Evolutionary conservation across 805 yeast genomes (phyloP).

Genomic region (Suhomyces sp.): DNA sequence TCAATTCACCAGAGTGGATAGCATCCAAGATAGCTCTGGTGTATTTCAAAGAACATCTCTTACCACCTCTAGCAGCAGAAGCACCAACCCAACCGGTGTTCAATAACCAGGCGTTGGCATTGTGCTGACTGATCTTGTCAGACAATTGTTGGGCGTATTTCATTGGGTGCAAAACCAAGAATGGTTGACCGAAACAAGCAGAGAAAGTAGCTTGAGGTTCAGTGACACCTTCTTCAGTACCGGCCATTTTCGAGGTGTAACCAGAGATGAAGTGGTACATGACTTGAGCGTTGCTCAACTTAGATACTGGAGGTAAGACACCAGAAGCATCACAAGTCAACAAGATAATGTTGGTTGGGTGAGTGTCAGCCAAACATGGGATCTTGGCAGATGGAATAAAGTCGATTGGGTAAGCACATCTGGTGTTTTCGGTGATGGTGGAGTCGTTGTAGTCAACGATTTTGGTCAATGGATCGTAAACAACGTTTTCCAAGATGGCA

Average conservation of each 20-base stretch:
- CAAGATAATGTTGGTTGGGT: slow-evolving; percentile 88
- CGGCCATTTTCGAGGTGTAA: slow-evolving; percentile 99
- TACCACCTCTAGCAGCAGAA: slow-evolving; percentile 88
- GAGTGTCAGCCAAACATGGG: slow-evolving; percentile 86
- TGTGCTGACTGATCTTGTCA: slow-evolving; percentile 84
- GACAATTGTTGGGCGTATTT: slow-evolving; percentile 94
- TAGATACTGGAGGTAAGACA: slow-evolving; percentile 95
- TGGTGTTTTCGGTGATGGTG: slow-evolving; percentile 90
- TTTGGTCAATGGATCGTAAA: slow-evolving; percentile 74
- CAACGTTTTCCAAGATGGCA: slow-evolving; percentile 89
- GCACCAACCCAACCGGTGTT: slow-evolving; percentile 99
- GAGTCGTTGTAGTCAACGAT: slow-evolving; percentile 82
- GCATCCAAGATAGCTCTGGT: slow-evolving; percentile 95
- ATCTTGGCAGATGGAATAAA: slow-evolving; percentile 94
- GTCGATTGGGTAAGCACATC: slow-evolving; percentile 98
- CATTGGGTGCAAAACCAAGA: slow-evolving; percentile 97
- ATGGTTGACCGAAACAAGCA: slow-evolving; percentile 99
- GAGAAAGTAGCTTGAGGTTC: slow-evolving; percentile 98
- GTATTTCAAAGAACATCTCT: slow-evolving; percentile 95
- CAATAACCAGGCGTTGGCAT: slow-evolving; percentile 91
- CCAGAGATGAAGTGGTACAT: slow-evolving; percentile 99
- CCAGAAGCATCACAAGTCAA: slow-evolving; percentile 98
- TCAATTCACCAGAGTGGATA: slow-evolving; percentile 86
- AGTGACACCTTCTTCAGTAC: slow-evolving; percentile 97
- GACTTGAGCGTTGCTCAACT: slow-evolving; percentile 89